A percentile compares a stretch with the other conserved stretches of the same genome.
Evolutionary conservation across 2,329 filamentous ascomycete species (phyloP).

Genomic region (Pseudogymnoascus sp.): DNA sequence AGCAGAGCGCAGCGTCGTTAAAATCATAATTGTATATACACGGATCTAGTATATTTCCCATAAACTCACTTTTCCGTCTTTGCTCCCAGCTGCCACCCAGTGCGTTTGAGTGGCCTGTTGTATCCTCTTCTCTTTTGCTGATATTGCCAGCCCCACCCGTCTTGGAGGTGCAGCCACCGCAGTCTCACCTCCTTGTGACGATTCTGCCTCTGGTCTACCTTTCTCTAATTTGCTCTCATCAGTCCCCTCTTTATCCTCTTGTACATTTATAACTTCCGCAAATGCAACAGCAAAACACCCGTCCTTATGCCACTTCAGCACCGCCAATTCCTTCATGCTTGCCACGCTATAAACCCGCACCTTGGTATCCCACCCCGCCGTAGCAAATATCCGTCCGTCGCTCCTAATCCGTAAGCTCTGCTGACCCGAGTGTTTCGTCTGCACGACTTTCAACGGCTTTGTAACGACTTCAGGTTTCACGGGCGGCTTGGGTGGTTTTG

Average conservation of each 20-base stretch:
- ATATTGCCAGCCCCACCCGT: slow-evolving; percentile 31
- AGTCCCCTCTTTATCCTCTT: slow-evolving; percentile 9
- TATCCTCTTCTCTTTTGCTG: slow-evolving; percentile 57
- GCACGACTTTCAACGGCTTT: slow-evolving; percentile 49
- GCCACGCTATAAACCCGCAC: slow-evolving; percentile 75
- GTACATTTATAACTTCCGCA: slow-evolving; percentile 35
- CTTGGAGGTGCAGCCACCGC: slow-evolving; percentile 10
- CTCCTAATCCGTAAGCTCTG: slow-evolving; percentile 71
- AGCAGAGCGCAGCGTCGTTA: slow-evolving; percentile 5
- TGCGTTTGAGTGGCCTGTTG: slow-evolving; percentile 63
- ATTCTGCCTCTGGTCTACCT: slow-evolving; percentile 7
- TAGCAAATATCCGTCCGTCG: slow-evolving; percentile 78
- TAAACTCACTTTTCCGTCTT: slow-evolving; percentile 89
- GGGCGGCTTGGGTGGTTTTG: background rate
- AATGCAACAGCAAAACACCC: slow-evolving; percentile 81
- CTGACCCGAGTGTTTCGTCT: slow-evolving; percentile 87
- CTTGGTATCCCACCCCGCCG: slow-evolving; percentile 84
- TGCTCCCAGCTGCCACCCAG: slow-evolving; percentile 85
- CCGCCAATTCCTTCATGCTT: slow-evolving; percentile 78
- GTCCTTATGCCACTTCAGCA: slow-evolving; percentile 88
- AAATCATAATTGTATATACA: background rate
- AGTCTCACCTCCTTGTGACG: background rate
- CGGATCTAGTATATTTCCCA: slow-evolving; percentile 76
- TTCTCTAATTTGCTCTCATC: too few relatives aligned
- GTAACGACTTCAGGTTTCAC: slow-evolving; percentile 16